Evolutionary conservation across 805 yeast genomes (phyloP).

Genomic region (Saccharomycopsis selenospora): DNA sequence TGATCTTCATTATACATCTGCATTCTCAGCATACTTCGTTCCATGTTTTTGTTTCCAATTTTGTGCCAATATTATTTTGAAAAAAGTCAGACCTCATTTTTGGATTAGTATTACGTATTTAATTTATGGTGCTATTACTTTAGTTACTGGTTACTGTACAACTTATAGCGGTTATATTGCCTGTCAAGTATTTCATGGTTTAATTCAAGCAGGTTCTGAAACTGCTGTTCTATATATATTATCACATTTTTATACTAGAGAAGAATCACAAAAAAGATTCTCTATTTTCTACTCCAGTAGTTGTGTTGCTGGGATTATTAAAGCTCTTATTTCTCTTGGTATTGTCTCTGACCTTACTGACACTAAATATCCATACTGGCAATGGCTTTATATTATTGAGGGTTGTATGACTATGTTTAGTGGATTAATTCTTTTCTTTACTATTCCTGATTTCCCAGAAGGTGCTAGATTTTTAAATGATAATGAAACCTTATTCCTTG

Average conservation of each 20-base stretch:
- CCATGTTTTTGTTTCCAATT: slow-evolving; percentile 54
- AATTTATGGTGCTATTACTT: slow-evolving; percentile 55
- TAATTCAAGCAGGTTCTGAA: slow-evolving; percentile 62
- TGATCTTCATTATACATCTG: slow-evolving; percentile 54
- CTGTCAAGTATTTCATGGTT: slow-evolving; percentile 57
- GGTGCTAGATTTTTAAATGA: slow-evolving; percentile 36
- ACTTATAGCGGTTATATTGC: slow-evolving; percentile 52
- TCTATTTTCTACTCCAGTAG: slow-evolving; percentile 57
- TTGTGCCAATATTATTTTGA: slow-evolving; percentile 53
- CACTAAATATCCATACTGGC: slow-evolving; percentile 40
- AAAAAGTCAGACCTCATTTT: slow-evolving; percentile 50
- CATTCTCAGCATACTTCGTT: slow-evolving; percentile 61
- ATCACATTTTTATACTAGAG: slow-evolving; percentile 42
- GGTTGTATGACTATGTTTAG: slow-evolving; percentile 35
- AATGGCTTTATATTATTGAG: slow-evolving; percentile 47
- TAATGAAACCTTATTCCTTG: slow-evolving; percentile 37
- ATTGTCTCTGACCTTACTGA: slow-evolving; percentile 46
- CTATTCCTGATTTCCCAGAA: slow-evolving; percentile 51
- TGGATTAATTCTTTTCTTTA: slow-evolving; percentile 31
- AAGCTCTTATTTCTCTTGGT: slow-evolving; percentile 55
- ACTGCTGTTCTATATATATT: slow-evolving; percentile 67
- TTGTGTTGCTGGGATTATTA: slow-evolving; percentile 69
- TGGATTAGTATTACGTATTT: slow-evolving; percentile 56
- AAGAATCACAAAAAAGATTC: slow-evolving; percentile 61
- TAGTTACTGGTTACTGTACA: slow-evolving; percentile 55